A percentile compares a stretch with the other conserved stretches of the same genome.
phyloP scores from a whole-genome alignment of 306 rosid species.

The Pyrus pyrifolia region DNA sequence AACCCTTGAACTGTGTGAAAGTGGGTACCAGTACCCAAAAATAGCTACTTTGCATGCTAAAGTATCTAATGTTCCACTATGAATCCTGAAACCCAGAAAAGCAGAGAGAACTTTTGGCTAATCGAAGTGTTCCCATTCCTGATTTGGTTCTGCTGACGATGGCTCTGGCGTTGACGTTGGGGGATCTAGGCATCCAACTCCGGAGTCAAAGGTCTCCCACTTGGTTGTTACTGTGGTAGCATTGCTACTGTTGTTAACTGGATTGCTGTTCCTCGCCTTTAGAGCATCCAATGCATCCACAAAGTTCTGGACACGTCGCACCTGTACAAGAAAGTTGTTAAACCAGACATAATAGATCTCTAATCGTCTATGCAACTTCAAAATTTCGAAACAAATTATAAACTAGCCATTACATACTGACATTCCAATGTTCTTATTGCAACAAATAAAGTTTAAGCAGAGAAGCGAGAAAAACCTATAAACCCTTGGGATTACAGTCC shows the following conservation, averaged over 20 bases:
- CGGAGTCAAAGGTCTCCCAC: slow-evolving; percentile 63
- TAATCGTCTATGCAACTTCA: not conserved
- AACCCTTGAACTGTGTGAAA: slow-evolving; percentile 17
- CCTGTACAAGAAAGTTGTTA: slow-evolving; percentile 33
- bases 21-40: not conserved
- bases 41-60: slow-evolving; percentile 16
- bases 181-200: slow-evolving; percentile 59
- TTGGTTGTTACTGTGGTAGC: slow-evolving; percentile 52
- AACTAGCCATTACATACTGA: not conserved
- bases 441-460: not conserved
- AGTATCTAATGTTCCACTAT: not conserved
- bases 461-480: not conserved
- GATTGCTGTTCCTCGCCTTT: slow-evolving; percentile 52
- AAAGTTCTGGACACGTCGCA: slow-evolving; percentile 60
- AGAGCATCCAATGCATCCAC: slow-evolving; percentile 63
- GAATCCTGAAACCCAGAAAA: not conserved
- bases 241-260: slow-evolving; percentile 32
- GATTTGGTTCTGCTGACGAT: slow-evolving; percentile 39
- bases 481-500: too few relatives aligned
- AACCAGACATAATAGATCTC: slow-evolving; percentile 13
- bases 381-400: not conserved
- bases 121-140: slow-evolving; percentile 46
- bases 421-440: not conserved
- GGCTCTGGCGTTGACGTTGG: slow-evolving; percentile 41
- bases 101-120: slow-evolving; percentile 22